Base-by-base conservation (phyloP, 2,329 filamentous ascomycete genomes). In the Diaporthe citriasiana region DNA sequence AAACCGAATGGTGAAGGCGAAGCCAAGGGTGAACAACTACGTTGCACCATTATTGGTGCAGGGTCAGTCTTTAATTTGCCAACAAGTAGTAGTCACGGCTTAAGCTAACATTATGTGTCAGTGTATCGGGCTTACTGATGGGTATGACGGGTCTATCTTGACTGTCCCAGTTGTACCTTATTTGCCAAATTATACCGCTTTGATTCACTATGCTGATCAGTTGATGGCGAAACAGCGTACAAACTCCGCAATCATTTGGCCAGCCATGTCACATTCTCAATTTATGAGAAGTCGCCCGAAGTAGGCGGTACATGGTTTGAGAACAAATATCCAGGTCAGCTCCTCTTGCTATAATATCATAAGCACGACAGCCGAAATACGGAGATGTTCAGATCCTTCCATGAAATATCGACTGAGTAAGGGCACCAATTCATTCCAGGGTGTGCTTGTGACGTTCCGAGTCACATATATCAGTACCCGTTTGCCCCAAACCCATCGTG, bases 361-460 rank as follows among this genome's bases (percentile, higher is more conserved):
- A 35, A 56, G 30, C 53, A 56, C 19, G 9, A 33, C 33, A 1
- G 45, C 19, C 9, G n/a, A 8, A 9, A 25, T 50, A 15, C 12
- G 47, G 12, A 13, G 12, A 27, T 25, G 8, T 13, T 15, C n/a
- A 25, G 2, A 15, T 19, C 15, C 13, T 45, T 3, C 40, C 19
- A 19, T 45, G 8, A 45, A 15, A 4, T 45, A 13, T 45, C 13
- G 47, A 55, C 51, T 55, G 35, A 60, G 25, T 8, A 60, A 27
- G 25, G 6, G 7, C 15, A 3, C 40, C 22, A 42, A 9, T 10
- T 42, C 7, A 9, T 25, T 42, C 17, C 38, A 81, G 79, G 78
- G 30, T 84, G 83, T 75, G 83, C 82, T 19, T 85, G 83, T 73
- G 85, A 87, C 69, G 82, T 87, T 19, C 84, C 84, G 1, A 79